Evolutionary conservation across 1,284 basidiomycete genomes (phyloP), one percentile per base, ranked within the genome.

Genomic region (Limonomyces culmigenus): DNA sequence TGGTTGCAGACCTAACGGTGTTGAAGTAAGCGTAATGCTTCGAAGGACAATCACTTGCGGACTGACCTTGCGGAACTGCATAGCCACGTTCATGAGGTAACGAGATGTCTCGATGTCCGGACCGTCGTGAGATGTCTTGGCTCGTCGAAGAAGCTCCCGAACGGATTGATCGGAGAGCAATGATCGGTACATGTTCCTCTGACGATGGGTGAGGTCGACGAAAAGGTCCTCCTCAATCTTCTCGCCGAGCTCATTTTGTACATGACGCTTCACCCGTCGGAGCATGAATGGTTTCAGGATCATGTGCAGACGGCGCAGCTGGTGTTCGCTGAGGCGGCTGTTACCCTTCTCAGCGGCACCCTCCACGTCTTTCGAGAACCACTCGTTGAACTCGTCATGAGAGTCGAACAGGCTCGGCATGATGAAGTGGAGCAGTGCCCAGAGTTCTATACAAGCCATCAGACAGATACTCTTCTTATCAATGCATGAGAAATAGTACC

Each of bases 301-400:
- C 89, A 98, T 97, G 53, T 99, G 95, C 42, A 99, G 60, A 38
- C 95, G 76, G 39, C 89, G 74, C 29, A 99, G 64, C 55, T 99
- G 95, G 54, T 96, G 83, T 51, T 96, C 92, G 53, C 96, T 97
- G 46, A 98, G 67, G 46, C 79, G 83, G 52, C 78, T 77, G 23
- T 27, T 27, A 8, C 83, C 85, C 46, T 88, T 88, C 58, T 89
- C 86, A 17, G 67, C 89, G 14, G 86, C 86, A 52, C 85, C 92
- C 62, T 98, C 95, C 40, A 98, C 97, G 51, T 98, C 95, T 56
- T 97, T 97, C 17, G 93, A 96, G 60, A 99, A 99, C 95, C 95
- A 99, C 55, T 98, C 95, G 53, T 86, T 91, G 63, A 99, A 99
- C 60, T 99, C 95, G 51, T 98, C 92, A 51, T 98, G 93, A 23